Base-by-base conservation (phyloP, 495 filamentous ascomycete genomes). In the Viridothelium virens region DNA sequence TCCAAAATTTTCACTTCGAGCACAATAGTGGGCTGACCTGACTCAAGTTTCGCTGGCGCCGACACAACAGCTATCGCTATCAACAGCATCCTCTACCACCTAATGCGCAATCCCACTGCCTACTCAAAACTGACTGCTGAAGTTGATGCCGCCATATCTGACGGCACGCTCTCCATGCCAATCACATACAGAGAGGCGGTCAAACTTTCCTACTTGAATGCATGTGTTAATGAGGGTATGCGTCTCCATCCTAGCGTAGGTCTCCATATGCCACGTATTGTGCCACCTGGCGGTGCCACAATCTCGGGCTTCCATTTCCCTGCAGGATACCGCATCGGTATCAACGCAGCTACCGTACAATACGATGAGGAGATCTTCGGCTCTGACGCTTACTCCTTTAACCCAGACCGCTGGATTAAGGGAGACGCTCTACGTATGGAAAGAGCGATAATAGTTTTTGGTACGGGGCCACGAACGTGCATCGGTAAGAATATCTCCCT, bases 51-150 rank as follows among this genome's bases (percentile, higher is more conserved):
- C 56, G 78, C 77, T 1, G 78, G 85, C 6, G 81, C 80, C 61
- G 84, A 86, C 70, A 85, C 85, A 12, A 83, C 85, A 0, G 87
- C 85, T 25, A 89, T 88, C 63, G 82, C 79, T 25, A 76, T 89
- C 1, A 76, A 78, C 1, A 77, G 83, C 2, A 79, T 88, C 0
- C 86, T 90, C 63, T 89, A 90, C 71, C 85, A 82, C 69, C 72
- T 88, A 10, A 76, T 88, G 7, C 82, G 84, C 64, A 81, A 79
- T 64, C 85, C 80, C 0, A 12, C 46, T 0, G 78, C 76, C 41
- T 75, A 87, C 68, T 70, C 65, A 0, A 74, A 71, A n/a, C 68
- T 87, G 62, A 74, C 69, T 33, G 68, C 71, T 3, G 85, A 88
- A 66, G 68, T 90, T 0, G 83, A 88, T 63, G 73, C 71, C 1